Evolutionary conservation across 169 alveolate species (phyloP), one percentile per base, ranked within the genome.

Genomic region (Plasmodium falciparum): DNA sequence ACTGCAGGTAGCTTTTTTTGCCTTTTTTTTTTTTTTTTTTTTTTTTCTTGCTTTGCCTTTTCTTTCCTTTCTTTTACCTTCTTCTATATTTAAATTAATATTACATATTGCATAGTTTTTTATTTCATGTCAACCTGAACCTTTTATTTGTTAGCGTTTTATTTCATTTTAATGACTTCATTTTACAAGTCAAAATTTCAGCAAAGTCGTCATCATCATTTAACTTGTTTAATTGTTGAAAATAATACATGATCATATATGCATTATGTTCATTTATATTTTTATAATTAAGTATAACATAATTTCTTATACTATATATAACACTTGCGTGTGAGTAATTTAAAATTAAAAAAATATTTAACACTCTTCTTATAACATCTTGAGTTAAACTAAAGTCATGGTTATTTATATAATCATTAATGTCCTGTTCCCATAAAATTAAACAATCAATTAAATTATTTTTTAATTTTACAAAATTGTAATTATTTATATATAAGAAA

Each of bases 211-310:
- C 91, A n/a, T 70, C 91, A 20, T 83, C 85, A 17, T 67, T 83
- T 59, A 83, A 43, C 33, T 47, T 54, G 61, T 58, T 70, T 22
- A 83, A 58, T 15, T 83, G 69, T 56, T 88, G 92, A 73, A 74
- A 88, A 72, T 88, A 75, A 45, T 52, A 74, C 65, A 88, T 29
- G 15, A 88, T 15, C 22, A 88, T 72, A 52, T 74, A 72, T 9
- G 92, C 78, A 56, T 45, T 72, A 50, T 72, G 88, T 39, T 88
- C 92, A 61, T 88, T 88, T 74, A 88, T 74, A 59, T 54, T 88
- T 65, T 62, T 75, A 33, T 75, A 88, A 74, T 74, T 88, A 58
- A 88, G 39, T 67, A 74, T 88, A 1, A 74, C 52, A 39, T 74
- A 74, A 66, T 56, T 56, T 20, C 33, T 88, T 74, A 88, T 72